These are phyloP conservation scores for Ganoderma meredithae DNA, from an alignment of 1,284 basidiomycete species.

Conservation along the genomic window DNA sequence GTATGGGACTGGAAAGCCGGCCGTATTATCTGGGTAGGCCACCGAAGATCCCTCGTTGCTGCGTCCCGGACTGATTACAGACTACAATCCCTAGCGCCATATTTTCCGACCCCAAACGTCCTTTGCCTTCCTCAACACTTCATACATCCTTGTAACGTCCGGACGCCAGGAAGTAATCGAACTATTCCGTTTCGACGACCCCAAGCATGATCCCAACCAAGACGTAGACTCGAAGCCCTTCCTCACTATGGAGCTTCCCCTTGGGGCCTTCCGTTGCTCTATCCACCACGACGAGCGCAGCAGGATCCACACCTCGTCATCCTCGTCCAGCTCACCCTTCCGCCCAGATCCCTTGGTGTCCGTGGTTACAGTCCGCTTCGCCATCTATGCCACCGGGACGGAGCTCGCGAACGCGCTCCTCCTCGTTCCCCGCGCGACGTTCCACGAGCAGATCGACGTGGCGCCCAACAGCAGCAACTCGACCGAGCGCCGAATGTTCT, in stretches of 20 bases:
- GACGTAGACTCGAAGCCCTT: background rate
- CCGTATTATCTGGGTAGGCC: constrained; percentile 14
- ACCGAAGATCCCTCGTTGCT: too few species aligned
- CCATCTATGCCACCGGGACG: constrained; percentile 11
- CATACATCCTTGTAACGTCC: constrained; percentile 16
- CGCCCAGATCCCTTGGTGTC: constrained; percentile 13
- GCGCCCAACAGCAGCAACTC: background rate
- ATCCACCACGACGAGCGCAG: constrained; percentile 17
- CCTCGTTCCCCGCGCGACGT: constrained; percentile 18
- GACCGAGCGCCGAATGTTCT: constrained; percentile 14
- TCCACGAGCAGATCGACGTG: constrained; percentile 7
- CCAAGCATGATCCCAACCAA: background rate
- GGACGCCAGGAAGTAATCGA: constrained; percentile 16
- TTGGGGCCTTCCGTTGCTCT: constrained; percentile 18
- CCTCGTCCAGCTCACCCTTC: constrained; percentile 8
- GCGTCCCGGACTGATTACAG: background rate
- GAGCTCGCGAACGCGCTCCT: constrained; percentile 10
- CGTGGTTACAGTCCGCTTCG: constrained; percentile 13
- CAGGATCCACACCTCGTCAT: constrained; percentile 9
- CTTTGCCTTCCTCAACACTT: constrained; percentile 11
- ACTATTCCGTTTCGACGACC: constrained; percentile 8
- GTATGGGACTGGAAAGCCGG: constrained; percentile 19
- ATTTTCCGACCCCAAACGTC: constrained; percentile 14
- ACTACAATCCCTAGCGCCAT: constrained; percentile 2
- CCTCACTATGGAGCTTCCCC: constrained; percentile 17